Evolutionary conservation across 805 yeast genomes (phyloP), one percentile per base, ranked within the genome.

Genomic region (Pichia paraexigua): DNA sequence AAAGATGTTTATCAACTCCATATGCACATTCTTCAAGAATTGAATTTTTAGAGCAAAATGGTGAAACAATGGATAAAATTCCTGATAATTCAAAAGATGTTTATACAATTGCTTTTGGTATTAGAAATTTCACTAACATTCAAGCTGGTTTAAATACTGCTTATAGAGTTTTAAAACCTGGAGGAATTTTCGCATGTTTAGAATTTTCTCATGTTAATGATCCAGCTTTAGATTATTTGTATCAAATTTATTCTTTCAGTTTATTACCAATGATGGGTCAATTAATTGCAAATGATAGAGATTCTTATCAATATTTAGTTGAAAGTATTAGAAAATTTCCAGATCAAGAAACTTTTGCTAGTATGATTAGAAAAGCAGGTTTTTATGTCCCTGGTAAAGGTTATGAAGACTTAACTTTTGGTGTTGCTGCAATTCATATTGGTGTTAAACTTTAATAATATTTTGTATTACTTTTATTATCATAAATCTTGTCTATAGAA

Each of bases 121-220:
- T 94, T 71, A 82, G 99, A 70, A 94, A 94, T 70, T 94, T 95
- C 70, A 94, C 99, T 52, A 77, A 94, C 66, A 83, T 94, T 61
- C 97, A 91, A 69, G 90, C 89, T 6, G 99, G 98, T 28, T 76
- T 94, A 61, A 77, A 87, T 60, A 85, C 97, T n/a, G 99, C 99
- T 35, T 86, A 92, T 72, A 79, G 99, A 61, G 96, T 92, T 30
- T 79, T 94, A 65, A 88, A 85, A 69, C 98, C 98, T 13, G 99
- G 99, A 62, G 99, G 99, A 62, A 87, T 94, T 45, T 94, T 94
- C 67, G 97, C 96, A 40, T 91, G 98, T 69, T 75, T 94, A 53
- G 99, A 94, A 67, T 94, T 94, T 64, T 85, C 95, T 50, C 94
- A 91, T 65, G 97, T 94, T 52, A 84, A 85, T 47, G 87, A 89